A percentile compares a stretch with the other conserved stretches of the same genome.
Conservation (phyloP, 1,139 yeast species). For the Scheffersomyces illinoinensis region DNA sequence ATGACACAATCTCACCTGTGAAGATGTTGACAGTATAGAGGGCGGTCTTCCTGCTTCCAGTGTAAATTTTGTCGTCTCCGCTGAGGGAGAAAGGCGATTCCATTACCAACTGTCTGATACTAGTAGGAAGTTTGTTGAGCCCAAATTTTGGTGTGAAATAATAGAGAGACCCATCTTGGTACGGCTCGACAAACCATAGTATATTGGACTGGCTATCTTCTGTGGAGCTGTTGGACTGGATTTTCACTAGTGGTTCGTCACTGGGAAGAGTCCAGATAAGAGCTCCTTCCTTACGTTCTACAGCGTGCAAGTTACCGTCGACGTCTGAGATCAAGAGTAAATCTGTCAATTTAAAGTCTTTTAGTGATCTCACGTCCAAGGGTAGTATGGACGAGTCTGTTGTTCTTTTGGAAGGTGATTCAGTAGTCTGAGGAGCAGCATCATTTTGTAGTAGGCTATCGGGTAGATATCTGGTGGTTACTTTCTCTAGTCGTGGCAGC, state of each 20-base stretch:
- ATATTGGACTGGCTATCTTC: constrained; percentile 31
- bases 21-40: constrained; percentile 71
- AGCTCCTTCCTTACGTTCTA: constrained; percentile 76
- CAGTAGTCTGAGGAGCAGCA: constrained; percentile 6
- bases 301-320: constrained; percentile 85
- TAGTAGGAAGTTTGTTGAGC: constrained; percentile 76
- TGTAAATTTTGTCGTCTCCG: constrained; percentile 87
- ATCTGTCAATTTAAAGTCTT: constrained; percentile 61
- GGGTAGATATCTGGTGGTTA: constrained; percentile 15
- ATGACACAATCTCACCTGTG: constrained; percentile 75
- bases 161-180: constrained; percentile 81
- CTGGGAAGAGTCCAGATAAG: constrained; percentile 74
- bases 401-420: constrained; percentile 2
- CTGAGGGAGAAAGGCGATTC: constrained; percentile 80
- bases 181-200: constrained; percentile 88
- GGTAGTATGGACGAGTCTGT: constrained; percentile 23
- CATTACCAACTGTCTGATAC: constrained; percentile 74
- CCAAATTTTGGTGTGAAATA: constrained; percentile 82
- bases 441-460: constrained; percentile 1
- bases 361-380: constrained; percentile 40
- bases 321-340: constrained; percentile 74
- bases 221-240: constrained; percentile 28
- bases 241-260: constrained; percentile 52
- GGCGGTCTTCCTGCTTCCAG: constrained; percentile 80
- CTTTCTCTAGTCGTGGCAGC: constrained; percentile 27